Evolutionary conservation across 306 rosid species (phyloP).

Genomic region (Senna siamea): DNA sequence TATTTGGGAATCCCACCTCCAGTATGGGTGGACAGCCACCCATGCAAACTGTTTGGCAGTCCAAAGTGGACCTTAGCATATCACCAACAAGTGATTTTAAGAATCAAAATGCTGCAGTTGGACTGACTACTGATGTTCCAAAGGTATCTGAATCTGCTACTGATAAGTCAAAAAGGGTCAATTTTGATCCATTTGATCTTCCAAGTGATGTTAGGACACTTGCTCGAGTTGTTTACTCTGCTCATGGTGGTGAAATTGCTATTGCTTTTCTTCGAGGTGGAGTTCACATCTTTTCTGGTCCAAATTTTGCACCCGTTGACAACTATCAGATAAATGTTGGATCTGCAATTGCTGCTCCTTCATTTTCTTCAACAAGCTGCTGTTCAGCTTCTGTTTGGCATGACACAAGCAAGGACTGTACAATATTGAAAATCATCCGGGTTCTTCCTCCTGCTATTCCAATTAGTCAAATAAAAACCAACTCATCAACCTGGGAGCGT

Average conservation of each 20-base stretch:
- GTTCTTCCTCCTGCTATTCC: conserved; percentile 96
- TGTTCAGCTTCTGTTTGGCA: conserved; percentile 99
- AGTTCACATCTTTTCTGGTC: conserved; percentile 95
- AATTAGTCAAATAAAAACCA: conserved; percentile 71
- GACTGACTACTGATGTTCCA: conserved; percentile 58
- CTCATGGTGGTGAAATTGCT: conserved; percentile 99
- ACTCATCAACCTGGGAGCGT: conserved; percentile 91
- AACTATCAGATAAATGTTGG: conserved; percentile 95
- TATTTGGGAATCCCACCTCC: conserved; percentile 93
- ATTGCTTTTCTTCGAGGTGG: conserved; percentile 97
- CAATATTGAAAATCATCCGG: conserved; percentile 81
- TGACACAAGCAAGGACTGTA: conserved; percentile 68
- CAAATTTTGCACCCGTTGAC: conserved; percentile 83
- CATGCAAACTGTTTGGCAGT: conserved; percentile 98
- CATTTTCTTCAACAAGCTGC: conserved; percentile 98
- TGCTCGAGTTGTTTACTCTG: conserved; percentile 90
- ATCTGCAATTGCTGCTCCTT: conserved; percentile 98
- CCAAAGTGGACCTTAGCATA: conserved; percentile 88
- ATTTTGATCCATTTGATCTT: conserved; percentile 96
- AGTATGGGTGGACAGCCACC: conserved; percentile 96
- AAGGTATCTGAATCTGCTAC: conserved; percentile 53
- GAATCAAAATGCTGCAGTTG: conserved; percentile 60
- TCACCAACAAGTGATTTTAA: conserved; percentile 90
- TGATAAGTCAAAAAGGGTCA: conserved; percentile 71
- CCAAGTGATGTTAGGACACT: conserved; percentile 99